Conservation (phyloP, 202 grass and related monocot species). For the Panicum hallii region DNA sequence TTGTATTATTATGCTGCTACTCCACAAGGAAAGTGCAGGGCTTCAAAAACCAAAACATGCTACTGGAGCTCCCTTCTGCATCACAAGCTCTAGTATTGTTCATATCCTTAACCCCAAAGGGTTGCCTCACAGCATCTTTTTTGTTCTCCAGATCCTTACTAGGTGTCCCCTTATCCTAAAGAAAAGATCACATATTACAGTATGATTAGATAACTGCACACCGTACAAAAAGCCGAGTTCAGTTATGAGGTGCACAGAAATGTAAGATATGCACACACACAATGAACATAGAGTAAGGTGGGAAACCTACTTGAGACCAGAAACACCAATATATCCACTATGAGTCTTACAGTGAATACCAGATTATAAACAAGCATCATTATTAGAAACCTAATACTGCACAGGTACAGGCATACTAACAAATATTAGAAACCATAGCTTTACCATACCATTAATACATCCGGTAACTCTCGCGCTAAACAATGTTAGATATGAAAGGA, state of each 20-base stretch:
- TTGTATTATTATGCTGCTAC: slow-evolving; percentile 35
- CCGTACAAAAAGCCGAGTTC: background rate
- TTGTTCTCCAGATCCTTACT: slow-evolving; percentile 71
- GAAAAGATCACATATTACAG: slow-evolving; percentile 13
- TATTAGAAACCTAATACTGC: background rate
- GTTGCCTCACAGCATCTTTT: slow-evolving; percentile 59
- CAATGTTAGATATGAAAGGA: slow-evolving; percentile 2
- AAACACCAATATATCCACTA: background rate
- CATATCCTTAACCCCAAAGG: slow-evolving; percentile 65
- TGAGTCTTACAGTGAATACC: background rate
- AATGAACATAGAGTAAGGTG: background rate
- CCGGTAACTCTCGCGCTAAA: background rate
- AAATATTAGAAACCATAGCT: background rate
- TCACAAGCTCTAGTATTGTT: slow-evolving; percentile 53
- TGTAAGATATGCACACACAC: slow-evolving; percentile 8
- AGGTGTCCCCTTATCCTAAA: slow-evolving; percentile 68
- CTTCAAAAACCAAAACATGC: slow-evolving; percentile 98
- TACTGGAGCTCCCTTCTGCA: slow-evolving; percentile 65
- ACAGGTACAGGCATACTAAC: background rate
- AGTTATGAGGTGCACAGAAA: background rate
- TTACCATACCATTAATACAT: background rate
- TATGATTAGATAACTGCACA: slow-evolving; percentile 29
- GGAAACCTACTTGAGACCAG: background rate
- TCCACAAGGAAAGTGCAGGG: slow-evolving; percentile 83
- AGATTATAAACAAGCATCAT: slow-evolving; percentile 20